Evolutionary conservation across 2,329 filamentous ascomycete genomes (phyloP), one percentile per base, ranked within the genome.

Genomic region (Tympanopsis confertula): DNA sequence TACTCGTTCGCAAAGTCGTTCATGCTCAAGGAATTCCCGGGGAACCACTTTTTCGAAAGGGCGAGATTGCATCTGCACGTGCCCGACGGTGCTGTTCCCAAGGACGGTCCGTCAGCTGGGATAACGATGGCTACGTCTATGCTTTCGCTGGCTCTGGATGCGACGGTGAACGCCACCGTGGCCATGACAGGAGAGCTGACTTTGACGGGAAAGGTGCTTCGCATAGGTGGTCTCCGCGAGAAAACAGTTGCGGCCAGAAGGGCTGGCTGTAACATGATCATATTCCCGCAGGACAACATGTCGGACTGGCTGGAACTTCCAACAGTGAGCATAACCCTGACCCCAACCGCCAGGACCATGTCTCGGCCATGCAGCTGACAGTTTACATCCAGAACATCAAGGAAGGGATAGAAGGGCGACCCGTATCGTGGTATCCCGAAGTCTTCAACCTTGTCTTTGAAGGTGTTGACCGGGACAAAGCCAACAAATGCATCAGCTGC

Each of bases 161-260:
- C 73, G 35, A 71, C 81, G 13, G 70, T 98, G 36, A 72, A 87
- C 52, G 86, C 89, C 5, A 86, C 85, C 1, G 79, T 96, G 47
- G 89, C 93, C 41, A 98, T 98, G 91, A 98, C 91, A 1, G 91
- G 91, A 45, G 91, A 98, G 62, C 68, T 98, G 45, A 98, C 93
- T 2, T 78, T 98, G 38, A 98, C 91, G 1, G 91, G 91, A 39
- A 98, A 98, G 64, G 89, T 98, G 2, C 65, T 98, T 38, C 74
- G 91, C 44, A 98, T 98, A 55, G 91, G 91, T 36, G 91, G 91
- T 1, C 63, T 98, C 48, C 71, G 91, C 35, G 91, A 98, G 66
- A 98, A 98, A 78, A 95, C 91, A 5, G 89, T 98, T 28, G 91
- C 91, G 20, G 93, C 91, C 41, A 75, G 88, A 52, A 72, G 91